These are phyloP conservation scores for Solanum gracilifrons DNA, from an alignment of 257 asterid genomes.

Conservation along the genomic window DNA sequence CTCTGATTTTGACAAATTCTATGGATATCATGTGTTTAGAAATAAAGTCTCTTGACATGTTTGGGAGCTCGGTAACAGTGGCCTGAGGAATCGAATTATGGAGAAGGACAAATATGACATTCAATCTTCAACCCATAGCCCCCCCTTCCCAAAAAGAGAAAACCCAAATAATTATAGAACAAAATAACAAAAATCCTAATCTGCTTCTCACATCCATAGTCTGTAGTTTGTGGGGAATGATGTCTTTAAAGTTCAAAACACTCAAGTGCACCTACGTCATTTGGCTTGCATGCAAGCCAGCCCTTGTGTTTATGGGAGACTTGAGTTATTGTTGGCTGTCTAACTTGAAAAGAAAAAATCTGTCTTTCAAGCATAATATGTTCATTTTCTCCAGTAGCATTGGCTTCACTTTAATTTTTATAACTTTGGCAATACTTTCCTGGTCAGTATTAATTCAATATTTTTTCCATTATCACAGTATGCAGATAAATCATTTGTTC, in stretches of 20 bases:
- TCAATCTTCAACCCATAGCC: background rate
- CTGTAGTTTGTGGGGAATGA: background rate
- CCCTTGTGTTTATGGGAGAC: background rate
- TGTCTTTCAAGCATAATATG: background rate
- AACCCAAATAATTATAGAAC: background rate
- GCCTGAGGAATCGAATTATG: background rate
- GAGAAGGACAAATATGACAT: background rate
- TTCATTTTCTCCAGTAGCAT: background rate
- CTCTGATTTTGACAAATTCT: background rate
- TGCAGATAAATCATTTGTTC: constrained; percentile 78
- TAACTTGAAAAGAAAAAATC: background rate
- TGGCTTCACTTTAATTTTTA: background rate
- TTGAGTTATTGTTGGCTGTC: background rate
- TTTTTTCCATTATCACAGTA: constrained; percentile 40
- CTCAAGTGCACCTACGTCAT: background rate
- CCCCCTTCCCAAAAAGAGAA: background rate
- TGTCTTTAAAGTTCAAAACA: background rate
- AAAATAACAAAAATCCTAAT: background rate
- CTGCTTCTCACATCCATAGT: background rate
- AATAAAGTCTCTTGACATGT: background rate
- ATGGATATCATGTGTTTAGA: background rate
- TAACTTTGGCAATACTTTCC: background rate
- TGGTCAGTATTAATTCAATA: background rate
- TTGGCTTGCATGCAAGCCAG: background rate
- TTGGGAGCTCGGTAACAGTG: background rate